phyloP scores from a whole-genome alignment of 1,284 basidiomycete genomes.

The Cystobasidiaceae sp. region DNA sequence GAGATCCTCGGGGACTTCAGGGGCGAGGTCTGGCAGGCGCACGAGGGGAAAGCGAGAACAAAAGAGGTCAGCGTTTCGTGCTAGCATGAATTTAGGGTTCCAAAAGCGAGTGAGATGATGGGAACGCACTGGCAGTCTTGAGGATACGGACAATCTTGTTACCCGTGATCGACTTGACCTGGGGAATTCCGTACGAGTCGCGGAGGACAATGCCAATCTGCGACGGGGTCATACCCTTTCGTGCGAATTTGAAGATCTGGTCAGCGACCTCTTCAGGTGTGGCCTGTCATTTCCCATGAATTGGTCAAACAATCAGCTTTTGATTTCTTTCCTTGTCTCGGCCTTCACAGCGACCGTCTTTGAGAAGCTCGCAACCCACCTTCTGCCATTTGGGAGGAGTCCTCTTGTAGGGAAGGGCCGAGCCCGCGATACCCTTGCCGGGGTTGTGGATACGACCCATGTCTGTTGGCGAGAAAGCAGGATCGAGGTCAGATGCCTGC shows the following conservation, averaged over 20 bases:
- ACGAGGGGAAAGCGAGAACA: too few species aligned
- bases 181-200: conserved; percentile 95
- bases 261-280: conserved; percentile 92
- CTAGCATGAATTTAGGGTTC: background rate
- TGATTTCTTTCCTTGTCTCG: too few species aligned
- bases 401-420: conserved; percentile 95
- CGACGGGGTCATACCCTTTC: conserved; percentile 95
- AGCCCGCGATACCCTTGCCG: conserved; percentile 57
- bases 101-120: background rate
- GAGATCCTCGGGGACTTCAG: conserved; percentile 97
- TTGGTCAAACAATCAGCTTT: too few species aligned
- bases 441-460: conserved; percentile 20
- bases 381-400: conserved; percentile 91
- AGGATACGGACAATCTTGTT: conserved; percentile 99
- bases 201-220: conserved; percentile 97
- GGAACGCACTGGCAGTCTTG: conserved; percentile 77
- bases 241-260: conserved; percentile 94
- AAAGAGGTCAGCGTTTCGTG: background rate
- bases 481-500: background rate
- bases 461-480: background rate
- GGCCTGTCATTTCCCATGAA: conserved; percentile 63
- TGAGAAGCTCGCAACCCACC: conserved; percentile 4
- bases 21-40: conserved; percentile 94
- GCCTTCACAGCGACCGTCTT: too few species aligned
- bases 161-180: conserved; percentile 93